phyloP scores from a whole-genome alignment of 139 green algal genomes.

The Tetradesmus obliquus region DNA sequence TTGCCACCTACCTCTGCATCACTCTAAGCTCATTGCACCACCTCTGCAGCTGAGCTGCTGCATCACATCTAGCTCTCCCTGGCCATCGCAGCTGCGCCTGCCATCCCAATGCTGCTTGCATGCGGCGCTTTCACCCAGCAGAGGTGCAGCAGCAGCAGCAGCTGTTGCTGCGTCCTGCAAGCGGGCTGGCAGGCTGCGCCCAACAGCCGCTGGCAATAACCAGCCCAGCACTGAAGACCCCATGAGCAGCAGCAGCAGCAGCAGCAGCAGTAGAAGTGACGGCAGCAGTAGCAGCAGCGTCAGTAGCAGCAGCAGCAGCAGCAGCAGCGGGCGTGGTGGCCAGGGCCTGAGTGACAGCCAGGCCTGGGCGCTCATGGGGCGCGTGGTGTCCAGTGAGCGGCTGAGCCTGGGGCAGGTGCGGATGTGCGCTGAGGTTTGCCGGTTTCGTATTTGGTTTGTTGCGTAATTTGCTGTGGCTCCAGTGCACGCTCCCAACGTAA shows the following conservation, averaged over 20 bases:
- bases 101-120: background rate
- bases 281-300: slow-evolving; percentile 14
- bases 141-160: background rate
- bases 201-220: background rate
- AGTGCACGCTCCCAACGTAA: too few relatives aligned
- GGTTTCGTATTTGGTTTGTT: background rate
- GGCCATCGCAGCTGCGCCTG: background rate
- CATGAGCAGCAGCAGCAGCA: slow-evolving; percentile 8
- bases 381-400: background rate
- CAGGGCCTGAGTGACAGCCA: background rate
- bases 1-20: background rate
- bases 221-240: background rate
- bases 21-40: background rate
- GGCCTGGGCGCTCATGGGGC: slow-evolving; percentile 30
- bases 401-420: background rate
- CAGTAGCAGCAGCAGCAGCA: slow-evolving; percentile 1
- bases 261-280: background rate
- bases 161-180: background rate
- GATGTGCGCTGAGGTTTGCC: background rate
- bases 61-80: background rate
- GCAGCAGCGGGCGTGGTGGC: background rate
- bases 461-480: too few relatives aligned
- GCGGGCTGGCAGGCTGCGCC: background rate
- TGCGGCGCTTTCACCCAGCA: background rate
- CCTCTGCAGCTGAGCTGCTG: background rate